Conservation (phyloP, 345 rosid species). For the Erucastrum elatum region DNA sequence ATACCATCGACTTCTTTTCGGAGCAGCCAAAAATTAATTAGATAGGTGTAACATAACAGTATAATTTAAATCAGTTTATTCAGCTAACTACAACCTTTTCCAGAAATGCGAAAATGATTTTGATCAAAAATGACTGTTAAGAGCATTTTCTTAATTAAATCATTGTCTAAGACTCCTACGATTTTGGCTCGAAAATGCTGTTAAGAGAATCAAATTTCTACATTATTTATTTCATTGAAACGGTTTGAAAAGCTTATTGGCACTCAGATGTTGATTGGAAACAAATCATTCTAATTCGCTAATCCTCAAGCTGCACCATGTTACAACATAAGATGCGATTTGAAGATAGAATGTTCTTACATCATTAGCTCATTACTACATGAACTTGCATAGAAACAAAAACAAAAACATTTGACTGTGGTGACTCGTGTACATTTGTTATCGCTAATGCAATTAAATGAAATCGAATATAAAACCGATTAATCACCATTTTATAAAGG, state of each 20-base stretch:
- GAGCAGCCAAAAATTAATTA: not conserved
- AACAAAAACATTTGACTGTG: not conserved
- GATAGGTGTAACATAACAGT: not conserved
- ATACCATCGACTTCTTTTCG: not conserved
- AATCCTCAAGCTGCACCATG: not conserved
- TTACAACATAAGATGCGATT: not conserved
- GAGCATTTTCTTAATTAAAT: not conserved
- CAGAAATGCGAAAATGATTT: not conserved
- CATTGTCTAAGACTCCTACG: not conserved
- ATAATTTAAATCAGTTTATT: not conserved
- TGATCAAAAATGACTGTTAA: not conserved
- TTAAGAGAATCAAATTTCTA: not conserved
- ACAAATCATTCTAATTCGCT: not conserved
- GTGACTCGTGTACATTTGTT: not conserved
- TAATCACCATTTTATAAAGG: not conserved
- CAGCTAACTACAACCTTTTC: not conserved
- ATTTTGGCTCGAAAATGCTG: not conserved
- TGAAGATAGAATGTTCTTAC: not conserved
- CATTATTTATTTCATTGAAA: not conserved
- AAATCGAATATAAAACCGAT: not conserved
- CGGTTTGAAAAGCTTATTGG: not conserved
- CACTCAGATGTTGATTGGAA: not conserved
- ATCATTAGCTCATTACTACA: not conserved
- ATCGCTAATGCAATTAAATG: not conserved
- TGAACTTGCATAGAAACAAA: not conserved